Evolutionary conservation across 2,329 filamentous ascomycete species (phyloP).

Genomic region (Botrytis galanthina): DNA sequence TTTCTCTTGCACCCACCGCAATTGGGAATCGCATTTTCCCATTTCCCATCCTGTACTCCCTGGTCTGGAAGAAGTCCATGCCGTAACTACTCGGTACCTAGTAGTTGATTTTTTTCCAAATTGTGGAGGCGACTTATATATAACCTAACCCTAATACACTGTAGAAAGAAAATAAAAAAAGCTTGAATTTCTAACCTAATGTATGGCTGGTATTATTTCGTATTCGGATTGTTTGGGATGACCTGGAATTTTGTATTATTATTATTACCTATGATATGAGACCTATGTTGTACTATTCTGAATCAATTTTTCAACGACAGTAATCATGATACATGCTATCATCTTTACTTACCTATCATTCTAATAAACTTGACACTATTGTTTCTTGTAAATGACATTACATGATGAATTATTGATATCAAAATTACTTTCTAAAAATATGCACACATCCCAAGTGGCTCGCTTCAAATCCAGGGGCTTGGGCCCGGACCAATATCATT

Average conservation of each 20-base stretch:
- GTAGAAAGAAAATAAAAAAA: neutral
- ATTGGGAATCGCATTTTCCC: too few species aligned
- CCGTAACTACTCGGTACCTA: too few species aligned
- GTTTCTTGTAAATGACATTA: neutral
- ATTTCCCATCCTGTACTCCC: neutral
- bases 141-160: too few species aligned
- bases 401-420: constrained; percentile 1
- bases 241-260: neutral
- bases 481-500: neutral
- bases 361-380: neutral
- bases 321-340: neutral
- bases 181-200: neutral
- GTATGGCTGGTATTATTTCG: neutral
- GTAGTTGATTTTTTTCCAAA: neutral
- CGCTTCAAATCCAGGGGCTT: constrained; percentile 11
- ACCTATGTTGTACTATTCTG: constrained; percentile 10
- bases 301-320: neutral
- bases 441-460: neutral
- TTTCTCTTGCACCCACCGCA: neutral
- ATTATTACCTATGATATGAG: neutral
- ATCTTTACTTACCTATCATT: neutral
- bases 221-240: too few species aligned
- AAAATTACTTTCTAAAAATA: neutral
- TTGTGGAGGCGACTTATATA: neutral
- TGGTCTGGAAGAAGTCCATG: neutral